Evolutionary conservation across 306 rosid species (phyloP).

Genomic region (Hylodesmum podocarpum): DNA sequence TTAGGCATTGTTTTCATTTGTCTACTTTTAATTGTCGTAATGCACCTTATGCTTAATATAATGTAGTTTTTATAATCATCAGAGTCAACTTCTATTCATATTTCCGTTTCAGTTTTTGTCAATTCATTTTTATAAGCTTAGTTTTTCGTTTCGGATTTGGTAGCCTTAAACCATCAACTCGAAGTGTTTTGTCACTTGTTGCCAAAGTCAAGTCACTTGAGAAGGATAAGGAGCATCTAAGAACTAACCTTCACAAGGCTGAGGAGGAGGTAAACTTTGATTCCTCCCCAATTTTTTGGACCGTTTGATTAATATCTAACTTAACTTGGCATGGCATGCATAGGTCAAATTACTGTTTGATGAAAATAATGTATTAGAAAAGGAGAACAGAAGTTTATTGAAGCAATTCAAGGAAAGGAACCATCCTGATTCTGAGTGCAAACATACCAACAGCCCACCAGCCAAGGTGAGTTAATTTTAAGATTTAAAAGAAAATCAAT

Average conservation of each 20-base stretch:
- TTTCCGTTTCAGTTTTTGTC: conserved; percentile 10
- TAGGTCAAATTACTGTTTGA: conserved; percentile 78
- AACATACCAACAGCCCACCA: conserved; percentile 58
- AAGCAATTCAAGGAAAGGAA: conserved; percentile 52
- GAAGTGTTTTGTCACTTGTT: conserved; percentile 61
- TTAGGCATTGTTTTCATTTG: background rate
- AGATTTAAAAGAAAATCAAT: conserved; percentile 6
- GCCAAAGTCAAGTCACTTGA: conserved; percentile 63
- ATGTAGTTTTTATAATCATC: background rate
- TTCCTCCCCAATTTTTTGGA: background rate
- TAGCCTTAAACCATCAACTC: conserved; percentile 74
- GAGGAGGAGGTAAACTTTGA: conserved; percentile 79
- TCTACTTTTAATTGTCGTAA: background rate
- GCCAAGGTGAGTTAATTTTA: conserved; percentile 49
- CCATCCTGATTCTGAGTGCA: conserved; percentile 56
- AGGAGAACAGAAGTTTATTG: conserved; percentile 61
- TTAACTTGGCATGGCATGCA: background rate
- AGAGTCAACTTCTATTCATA: background rate
- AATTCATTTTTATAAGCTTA: background rate
- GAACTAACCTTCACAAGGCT: conserved; percentile 76
- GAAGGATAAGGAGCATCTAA: conserved; percentile 77
- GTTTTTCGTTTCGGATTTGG: conserved; percentile 26
- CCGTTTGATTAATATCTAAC: conserved; percentile 23
- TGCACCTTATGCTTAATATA: background rate
- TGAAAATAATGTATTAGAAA: conserved; percentile 63